phyloP scores from a whole-genome alignment of 129 eudicot genomes.

The Logfia minima region DNA sequence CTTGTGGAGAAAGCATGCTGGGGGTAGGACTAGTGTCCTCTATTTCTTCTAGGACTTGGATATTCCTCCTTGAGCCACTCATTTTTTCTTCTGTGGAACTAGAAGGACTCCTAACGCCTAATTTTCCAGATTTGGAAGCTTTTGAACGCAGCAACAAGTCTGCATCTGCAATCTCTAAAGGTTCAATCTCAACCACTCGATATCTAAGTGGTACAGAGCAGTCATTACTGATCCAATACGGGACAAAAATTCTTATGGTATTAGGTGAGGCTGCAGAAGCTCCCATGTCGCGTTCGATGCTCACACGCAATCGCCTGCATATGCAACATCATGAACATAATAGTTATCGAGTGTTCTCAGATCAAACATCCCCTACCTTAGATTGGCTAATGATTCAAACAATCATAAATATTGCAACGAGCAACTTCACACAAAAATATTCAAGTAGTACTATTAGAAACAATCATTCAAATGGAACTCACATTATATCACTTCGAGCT shows the following conservation, averaged over 20 bases:
- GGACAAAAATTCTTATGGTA: conserved; percentile 84
- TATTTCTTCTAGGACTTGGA: conserved; percentile 82
- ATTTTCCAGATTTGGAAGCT: conserved; percentile 56
- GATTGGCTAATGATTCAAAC: conserved; percentile 7
- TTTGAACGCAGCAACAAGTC: conserved; percentile 48
- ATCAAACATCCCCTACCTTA: conserved; percentile 15
- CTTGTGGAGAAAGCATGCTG: conserved; percentile 98
- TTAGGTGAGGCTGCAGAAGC: conserved; percentile 81
- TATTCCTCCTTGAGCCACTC: conserved; percentile 48
- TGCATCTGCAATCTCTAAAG: conserved; percentile 60
- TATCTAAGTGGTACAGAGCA: conserved; percentile 65
- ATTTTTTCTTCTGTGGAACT: conserved; percentile 17
- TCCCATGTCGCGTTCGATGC: conserved; percentile 96
- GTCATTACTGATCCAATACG: conserved; percentile 89
- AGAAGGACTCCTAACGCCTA: conserved; percentile 40
- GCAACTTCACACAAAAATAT: neutral
- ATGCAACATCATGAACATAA: conserved; percentile 7
- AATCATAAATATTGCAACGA: neutral
- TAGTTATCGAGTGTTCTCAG: neutral
- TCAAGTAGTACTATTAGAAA: neutral
- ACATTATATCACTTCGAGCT: conserved; percentile 6
- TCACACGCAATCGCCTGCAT: conserved; percentile 90
- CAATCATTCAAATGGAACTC: neutral
- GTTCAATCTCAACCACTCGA: conserved; percentile 90
- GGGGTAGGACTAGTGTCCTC: conserved; percentile 91